Evolutionary conservation across 129 eudicot genomes (phyloP), one percentile per base, ranked within the genome.

Genomic region (Chrysanthemum seticuspe): DNA sequence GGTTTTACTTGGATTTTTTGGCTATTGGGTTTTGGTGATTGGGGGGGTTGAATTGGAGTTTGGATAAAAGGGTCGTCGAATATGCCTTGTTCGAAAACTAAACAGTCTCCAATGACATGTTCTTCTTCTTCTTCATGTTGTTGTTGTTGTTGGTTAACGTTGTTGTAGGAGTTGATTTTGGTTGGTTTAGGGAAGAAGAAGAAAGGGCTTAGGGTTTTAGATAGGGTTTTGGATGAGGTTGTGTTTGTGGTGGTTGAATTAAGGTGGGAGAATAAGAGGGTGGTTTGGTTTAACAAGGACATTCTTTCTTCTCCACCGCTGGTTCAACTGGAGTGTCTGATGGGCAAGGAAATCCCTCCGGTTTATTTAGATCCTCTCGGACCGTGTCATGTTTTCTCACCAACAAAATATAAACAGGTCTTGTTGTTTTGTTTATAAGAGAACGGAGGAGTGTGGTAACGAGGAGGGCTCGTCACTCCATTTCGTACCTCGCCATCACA

Each of bases 61-160:
- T 70, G 77, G 62, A 67, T 56, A 64, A 34, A 78, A n/a, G 97
- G 99, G 79, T 95, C 97, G 36, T 90, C 91, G 73, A 95, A 95
- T 44, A 91, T 70, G 18, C 99, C 99, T 66, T 91, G 85, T 80
- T 95, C 99, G 62, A 82, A 95, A 29, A 95, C 94, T 9, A 95
- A 78, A 70, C 99, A 95, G 75, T 95, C 99, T 6, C 99, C 99
- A 48, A 94, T 71, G 21, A 85, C 87, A 23, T 62, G 83, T 31
- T 95, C 91, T 5, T 82, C 88, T 1, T 81, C 88, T 13, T 68
- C 71, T 6, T 18, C 83, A 52, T 77, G 9, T 71, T 68, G 27
- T 54, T 70, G 70, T 62, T 68, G 71, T 54, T 70, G 70, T 62
- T 68, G 71, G 74, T 13, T 74, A 31, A 31, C 68, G 71, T 50